Base-by-base conservation (phyloP, 805 yeast genomes). In the Candida chilensis region DNA sequence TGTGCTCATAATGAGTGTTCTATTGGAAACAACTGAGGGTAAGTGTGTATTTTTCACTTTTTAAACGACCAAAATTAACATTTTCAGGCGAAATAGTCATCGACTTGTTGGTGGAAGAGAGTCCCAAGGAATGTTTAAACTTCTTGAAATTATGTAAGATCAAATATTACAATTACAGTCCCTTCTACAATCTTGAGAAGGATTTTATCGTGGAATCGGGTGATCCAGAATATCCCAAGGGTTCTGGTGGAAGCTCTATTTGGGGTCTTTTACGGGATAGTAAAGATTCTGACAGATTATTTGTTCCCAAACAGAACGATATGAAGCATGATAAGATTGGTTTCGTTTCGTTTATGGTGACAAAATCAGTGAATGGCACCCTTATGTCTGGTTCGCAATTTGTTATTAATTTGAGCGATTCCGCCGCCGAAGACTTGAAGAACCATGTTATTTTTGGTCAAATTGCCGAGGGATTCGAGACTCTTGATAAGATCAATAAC, bases 131-230 rank as follows among this genome's bases (percentile, higher is more conserved):
- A 24, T 49, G 66, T 19, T 47, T 42, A 32, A 70, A 70, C 41
- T 76, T 77, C 43, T 34, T 77, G 24, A 68, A 72, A 38, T 56
- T 75, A 9, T 74, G 82, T 52, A 59, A 67, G 41, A 39, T 57
- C 22, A 63, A 68, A 33, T 69, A 66, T 48, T 77, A 59, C 51
- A 64, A 72, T 27, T 69, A 66, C 40, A 48, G 66, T 12, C 74
- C 76, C 5, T 64, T 77, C 32, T 55, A 56, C 43, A 56, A 64
- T 34, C 41, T 74, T 4, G 54, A 54, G 25, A 50, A 47, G 30
- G 64, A 64, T 38, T 51, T 44, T 18, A 35, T 55, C 1, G 60
- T 60, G 3, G 65, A 64, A 30, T 42, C 62, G 27, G 82, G 81
- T 2, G 68, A 67, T 33, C 72, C 76, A 3, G 20, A 48, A 11